Percentiles rank a stretch among this genome's conserved stretches.
phyloP scores from a whole-genome alignment of 768 basidiomycete genomes.

The Cantharellus cinnabarinus region DNA sequence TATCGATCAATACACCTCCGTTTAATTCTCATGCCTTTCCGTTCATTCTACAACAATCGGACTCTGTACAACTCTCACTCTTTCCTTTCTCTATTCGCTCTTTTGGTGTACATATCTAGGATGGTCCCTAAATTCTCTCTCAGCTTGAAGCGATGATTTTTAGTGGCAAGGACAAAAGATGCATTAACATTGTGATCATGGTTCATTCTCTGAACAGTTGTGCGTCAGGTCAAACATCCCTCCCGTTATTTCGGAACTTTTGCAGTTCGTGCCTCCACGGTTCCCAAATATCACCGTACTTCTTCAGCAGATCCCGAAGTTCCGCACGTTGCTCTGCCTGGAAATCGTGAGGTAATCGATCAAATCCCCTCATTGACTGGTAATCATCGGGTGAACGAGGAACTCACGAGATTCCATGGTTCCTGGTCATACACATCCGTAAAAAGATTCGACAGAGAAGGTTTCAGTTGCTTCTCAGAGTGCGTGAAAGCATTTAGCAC shows the following conservation, averaged over 20 bases:
- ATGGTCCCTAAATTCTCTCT: background rate
- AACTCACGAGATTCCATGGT: constrained; percentile 64
- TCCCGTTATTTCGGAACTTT: constrained; percentile 52
- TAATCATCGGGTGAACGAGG: background rate
- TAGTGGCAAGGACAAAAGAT: too few relatives aligned
- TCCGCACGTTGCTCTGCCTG: constrained; percentile 76
- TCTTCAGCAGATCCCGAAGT: constrained; percentile 46
- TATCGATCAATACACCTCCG: too few relatives aligned
- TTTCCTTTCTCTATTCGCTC: too few relatives aligned
- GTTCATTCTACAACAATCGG: too few relatives aligned
- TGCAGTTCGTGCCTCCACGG: constrained; percentile 67
- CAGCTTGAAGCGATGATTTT: background rate
- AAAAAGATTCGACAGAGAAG: constrained; percentile 62
- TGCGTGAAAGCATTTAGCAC: constrained; percentile 62
- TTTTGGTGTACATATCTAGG: too few relatives aligned
- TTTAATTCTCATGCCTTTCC: too few relatives aligned
- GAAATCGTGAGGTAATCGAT: background rate
- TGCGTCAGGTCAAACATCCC: background rate
- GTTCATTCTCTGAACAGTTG: too few relatives aligned
- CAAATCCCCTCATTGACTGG: background rate
- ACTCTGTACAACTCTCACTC: too few relatives aligned
- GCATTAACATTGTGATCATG: too few relatives aligned
- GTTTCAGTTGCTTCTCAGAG: constrained; percentile 48
- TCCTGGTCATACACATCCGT: constrained; percentile 54
- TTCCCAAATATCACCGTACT: constrained; percentile 74